Evolutionary conservation across 2,329 filamentous ascomycete genomes (phyloP), one percentile per base, ranked within the genome.

Genomic region (Teratosphaeria zuluensis): DNA sequence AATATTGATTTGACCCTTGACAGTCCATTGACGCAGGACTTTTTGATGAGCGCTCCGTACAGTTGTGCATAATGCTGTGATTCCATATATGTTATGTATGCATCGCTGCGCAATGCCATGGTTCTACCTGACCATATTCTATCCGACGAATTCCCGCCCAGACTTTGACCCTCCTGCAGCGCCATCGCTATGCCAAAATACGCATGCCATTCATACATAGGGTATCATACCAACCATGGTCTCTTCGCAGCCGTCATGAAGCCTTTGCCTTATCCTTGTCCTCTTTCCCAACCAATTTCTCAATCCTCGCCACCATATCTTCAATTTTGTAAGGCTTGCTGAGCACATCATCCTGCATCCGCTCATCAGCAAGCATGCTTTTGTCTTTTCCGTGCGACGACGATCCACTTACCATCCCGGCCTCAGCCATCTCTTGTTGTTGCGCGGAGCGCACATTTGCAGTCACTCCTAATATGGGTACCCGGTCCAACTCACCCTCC

Each of bases 401-500:
- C 14, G 31, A 55, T 16, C 30, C 55, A 56, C 59, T 55, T 48
- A 61, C 59, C 70, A 73, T 72, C 8, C 71, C 71, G 19, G 62
- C 62, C 19, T 64, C 55, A 6, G 65, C 46, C 69, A 71, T 71
- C 33, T 66, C 65, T 5, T 69, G 59, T 48, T 67, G 62, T 55
- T 73, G 71, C 51, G 66, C 70, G 9, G 64, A 63, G 5, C 71
- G 54, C n/a, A 69, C 69, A 52, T 73, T 72, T 14, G 70, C 71
- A 3, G 69, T 71, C 5, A 73, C 69, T 6, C 70, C 71, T 2
- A 73, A 56, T 11, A 73, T 70, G 0, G 68, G 69, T 1, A 70
- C 57, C 2, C 61, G 62, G 21, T 65, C 59, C 11, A 65, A 51
- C 28, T 58, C 57, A 24, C 64, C 61, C 1, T 64, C 54, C 2